Evolutionary conservation across 768 basidiomycete genomes (phyloP), one percentile per base, ranked within the genome.

Genomic region (Suillus ampliporus): DNA sequence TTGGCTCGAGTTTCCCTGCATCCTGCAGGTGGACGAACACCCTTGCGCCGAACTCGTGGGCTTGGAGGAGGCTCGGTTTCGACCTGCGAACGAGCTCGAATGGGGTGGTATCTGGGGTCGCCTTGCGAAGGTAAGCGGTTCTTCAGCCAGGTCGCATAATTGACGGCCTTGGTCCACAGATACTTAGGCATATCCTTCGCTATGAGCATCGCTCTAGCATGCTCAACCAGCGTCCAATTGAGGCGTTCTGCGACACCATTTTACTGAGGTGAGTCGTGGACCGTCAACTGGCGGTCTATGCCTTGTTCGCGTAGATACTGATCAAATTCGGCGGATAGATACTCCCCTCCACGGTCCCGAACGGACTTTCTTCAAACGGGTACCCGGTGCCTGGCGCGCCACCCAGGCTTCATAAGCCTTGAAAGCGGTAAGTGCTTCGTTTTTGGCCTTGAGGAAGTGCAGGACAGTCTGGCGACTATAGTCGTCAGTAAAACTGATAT

Each of bases 401-500:
- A 61, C 0, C 40, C 64, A 69, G 0, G 73, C 71, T 34, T 73
- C 67, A 21, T 70, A 77, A 0, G 64, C 48, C 19, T 68, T 65
- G 57, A 76, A 79, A 5, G 70, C 64, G 2, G 61, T 58, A 8
- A 76, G 65, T 2, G 72, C 66, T 17, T 75, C 44, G 37, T 71
- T 71, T 61, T 81, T 82, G 0, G 46, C 58, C 13, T 63, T 61
- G 4, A 80, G 62, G 17, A 74, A 65, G 28, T 68, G 66, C 5
- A 76, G 47, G 4, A 63, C 64, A 5, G 71, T 74, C 13, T 67
- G 62, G 8, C 73, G 68, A 0, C 74, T 64, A 14, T 14, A 40
- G 43, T 80, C 75, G 47, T 83, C 79, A 0, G 68, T 79, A 61
- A 76, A 82, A 0, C 70, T 76, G 19, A 69, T 52, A 44, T 75